Conservation (phyloP, 768 basidiomycete genomes). For the Pulveroboletus sp. region DNA sequence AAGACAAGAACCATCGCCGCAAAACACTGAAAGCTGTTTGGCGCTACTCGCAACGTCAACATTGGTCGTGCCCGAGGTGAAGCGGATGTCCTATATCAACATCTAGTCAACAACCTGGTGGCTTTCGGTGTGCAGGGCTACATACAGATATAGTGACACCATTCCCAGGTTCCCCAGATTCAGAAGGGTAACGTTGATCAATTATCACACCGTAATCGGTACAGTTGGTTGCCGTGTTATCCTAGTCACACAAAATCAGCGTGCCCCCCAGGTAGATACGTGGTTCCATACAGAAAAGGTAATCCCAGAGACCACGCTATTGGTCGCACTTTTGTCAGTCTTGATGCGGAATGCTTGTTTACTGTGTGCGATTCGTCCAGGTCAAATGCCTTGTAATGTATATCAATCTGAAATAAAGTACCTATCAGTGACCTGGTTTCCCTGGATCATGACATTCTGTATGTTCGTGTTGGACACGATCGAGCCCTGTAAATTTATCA, state of each 20-base stretch:
- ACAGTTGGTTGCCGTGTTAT: constrained; percentile 51
- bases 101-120: not conserved
- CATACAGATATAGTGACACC: constrained; percentile 59
- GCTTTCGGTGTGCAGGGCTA: not conserved
- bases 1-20: constrained; percentile 49
- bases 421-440: constrained; percentile 59
- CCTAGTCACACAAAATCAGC: constrained; percentile 28
- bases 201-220: constrained; percentile 56
- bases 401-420: constrained; percentile 14
- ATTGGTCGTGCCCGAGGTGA: constrained; percentile 38
- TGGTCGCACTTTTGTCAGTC: constrained; percentile 43
- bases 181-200: constrained; percentile 57
- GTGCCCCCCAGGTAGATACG: not conserved
- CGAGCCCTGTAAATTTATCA: constrained; percentile 43
- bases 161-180: constrained; percentile 50
- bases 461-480: constrained; percentile 47
- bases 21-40: constrained; percentile 51
- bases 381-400: not conserved
- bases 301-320: constrained; percentile 47
- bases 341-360: constrained; percentile 63
- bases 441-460: constrained; percentile 43
- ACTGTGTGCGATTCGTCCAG: constrained; percentile 26
- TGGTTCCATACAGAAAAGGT: constrained; percentile 41
- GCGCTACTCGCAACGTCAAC: constrained; percentile 44
- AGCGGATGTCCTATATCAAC: constrained; percentile 44